Conservation (phyloP, 352 stramenopile species). For the Pythium monospermum region DNA sequence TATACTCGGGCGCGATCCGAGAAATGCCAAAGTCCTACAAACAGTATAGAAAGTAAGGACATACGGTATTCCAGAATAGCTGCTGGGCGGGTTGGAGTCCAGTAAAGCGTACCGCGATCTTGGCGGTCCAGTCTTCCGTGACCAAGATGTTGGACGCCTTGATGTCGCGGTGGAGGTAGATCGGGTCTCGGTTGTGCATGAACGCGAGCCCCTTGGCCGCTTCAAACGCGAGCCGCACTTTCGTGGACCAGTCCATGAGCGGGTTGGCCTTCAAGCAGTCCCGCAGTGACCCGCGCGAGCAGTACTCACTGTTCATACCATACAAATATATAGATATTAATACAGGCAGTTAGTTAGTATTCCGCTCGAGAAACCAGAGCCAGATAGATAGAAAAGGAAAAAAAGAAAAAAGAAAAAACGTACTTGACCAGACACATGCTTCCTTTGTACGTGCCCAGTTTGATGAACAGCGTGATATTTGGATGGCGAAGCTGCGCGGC, state of each 20-base stretch:
- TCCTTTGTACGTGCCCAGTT: conserved; percentile 56
- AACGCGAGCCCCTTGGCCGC: conserved; percentile 68
- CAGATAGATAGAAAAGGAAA: neutral
- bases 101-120: too few species aligned
- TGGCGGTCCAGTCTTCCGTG: conserved; percentile 66
- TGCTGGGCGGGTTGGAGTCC: too few species aligned
- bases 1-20: conserved; percentile 66
- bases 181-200: conserved; percentile 72
- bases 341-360: conserved; percentile 10
- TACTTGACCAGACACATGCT: conserved; percentile 75
- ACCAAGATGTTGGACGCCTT: conserved; percentile 76
- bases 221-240: conserved; percentile 62
- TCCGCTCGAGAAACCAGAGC: neutral
- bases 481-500: conserved; percentile 56
- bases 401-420: too few species aligned
- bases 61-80: too few species aligned
- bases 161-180: conserved; percentile 70
- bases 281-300: conserved; percentile 49
- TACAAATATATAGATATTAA: too few species aligned
- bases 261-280: conserved; percentile 58
- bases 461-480: conserved; percentile 77
- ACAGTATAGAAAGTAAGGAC: too few species aligned
- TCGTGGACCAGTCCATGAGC: conserved; percentile 61
- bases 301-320: conserved; percentile 80
- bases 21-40: conserved; percentile 75